Evolutionary conservation across 225 moss, liverwort and hornwort species (phyloP), one percentile per base, ranked within the genome.

Genomic region (Rhytidiadelphus loreus): DNA sequence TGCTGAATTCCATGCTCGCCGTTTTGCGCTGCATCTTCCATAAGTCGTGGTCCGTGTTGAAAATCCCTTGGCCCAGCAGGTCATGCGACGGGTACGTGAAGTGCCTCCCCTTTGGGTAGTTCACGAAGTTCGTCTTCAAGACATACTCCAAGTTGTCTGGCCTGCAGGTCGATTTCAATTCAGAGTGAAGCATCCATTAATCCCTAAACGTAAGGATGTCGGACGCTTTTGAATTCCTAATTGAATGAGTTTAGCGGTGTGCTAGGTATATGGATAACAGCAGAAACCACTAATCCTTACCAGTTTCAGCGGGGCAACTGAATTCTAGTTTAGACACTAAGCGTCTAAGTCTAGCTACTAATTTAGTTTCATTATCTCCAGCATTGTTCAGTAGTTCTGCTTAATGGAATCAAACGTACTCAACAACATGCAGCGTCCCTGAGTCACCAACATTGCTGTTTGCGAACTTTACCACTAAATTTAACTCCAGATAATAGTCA

Each of bases 21-120:
- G 93, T 93, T 55, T 93, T 93, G 46, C 95, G 84, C 86, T 95
- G 95, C 91, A 87, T 92, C 85, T 77, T 92, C 95, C 95, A 95
- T 0, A 91, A 56, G 81, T 93, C 85, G 64, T 91, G 93, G 56
- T 95, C 95, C 43, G 92, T 91, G 86, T 95, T 95, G 85, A 95
- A 95, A 50, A 95, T 95, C 21, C 95, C 95, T 65, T 95, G 89
- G 30, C 95, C 95, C 6, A 95, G 91, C 33, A 95, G 92, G 74
- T 95, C 95, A 4, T 91, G 87, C n/a, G 91, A 94, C 8, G 95
- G 91, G 72, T 90, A 93, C 80, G 91, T 93, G 88, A 95, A 93
- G 79, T 92, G 91, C 70, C 91, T 81, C 0, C 95, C 95, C 80
- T 95, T 95, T 0, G 95, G 95, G 4, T 95, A 95, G 64, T 95